A percentile compares a stretch with the other conserved stretches of the same genome.
Evolutionary conservation across 2,329 filamentous ascomycete genomes (phyloP).

Genomic region (Aureobasidium melanogenum): DNA sequence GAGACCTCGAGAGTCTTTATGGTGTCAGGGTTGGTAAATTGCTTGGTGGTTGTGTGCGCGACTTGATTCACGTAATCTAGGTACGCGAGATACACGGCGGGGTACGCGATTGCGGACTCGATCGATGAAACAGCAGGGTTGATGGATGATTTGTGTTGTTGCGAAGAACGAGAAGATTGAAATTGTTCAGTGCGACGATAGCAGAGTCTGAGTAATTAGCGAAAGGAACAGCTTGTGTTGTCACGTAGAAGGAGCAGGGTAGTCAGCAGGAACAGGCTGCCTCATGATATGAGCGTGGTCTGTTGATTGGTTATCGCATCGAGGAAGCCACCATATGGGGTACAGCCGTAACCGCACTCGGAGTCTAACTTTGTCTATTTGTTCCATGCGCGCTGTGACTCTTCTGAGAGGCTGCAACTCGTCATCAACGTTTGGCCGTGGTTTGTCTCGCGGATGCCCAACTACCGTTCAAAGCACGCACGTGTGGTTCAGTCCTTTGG

Average conservation of each 20-base stretch:
- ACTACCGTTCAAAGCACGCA: not conserved
- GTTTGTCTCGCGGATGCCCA: not conserved
- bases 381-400: not conserved
- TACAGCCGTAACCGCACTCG: conserved; percentile 1
- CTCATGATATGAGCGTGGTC: conserved; percentile 6
- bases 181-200: not conserved
- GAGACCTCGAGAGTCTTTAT: not conserved
- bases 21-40: conserved; percentile 3
- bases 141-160: not conserved
- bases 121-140: conserved; percentile 2
- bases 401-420: not conserved
- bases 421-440: conserved; percentile 3
- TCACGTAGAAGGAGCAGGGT: conserved; percentile 3
- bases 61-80: conserved; percentile 9
- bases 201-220: not conserved
- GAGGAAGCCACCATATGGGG: conserved; percentile 1
- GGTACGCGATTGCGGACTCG: conserved; percentile 10
- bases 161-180: not conserved
- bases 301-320: conserved; percentile 6
- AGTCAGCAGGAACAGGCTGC: not conserved
- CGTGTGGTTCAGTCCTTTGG: not conserved
- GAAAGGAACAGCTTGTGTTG: not conserved
- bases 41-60: conserved; percentile 8
- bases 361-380: conserved; percentile 3
- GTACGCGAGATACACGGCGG: conserved; percentile 8